phyloP scores from a whole-genome alignment of 2,329 filamentous ascomycete genomes.

The Xylariaceae sp. region DNA sequence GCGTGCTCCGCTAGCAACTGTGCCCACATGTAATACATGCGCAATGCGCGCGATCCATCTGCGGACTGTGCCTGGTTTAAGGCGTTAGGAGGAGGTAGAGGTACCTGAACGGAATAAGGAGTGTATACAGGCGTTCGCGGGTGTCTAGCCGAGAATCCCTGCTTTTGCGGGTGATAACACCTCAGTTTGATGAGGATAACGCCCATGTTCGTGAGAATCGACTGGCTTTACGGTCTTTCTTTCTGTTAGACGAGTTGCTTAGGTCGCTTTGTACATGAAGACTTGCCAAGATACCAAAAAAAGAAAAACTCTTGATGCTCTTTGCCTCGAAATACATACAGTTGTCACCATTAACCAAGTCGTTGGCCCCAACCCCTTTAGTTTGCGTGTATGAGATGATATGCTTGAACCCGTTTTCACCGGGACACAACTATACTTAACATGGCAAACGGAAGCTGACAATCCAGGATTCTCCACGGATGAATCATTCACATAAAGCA shows the following conservation, averaged over 20 bases:
- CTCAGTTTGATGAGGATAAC: slow-evolving; percentile 10
- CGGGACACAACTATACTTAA: neutral
- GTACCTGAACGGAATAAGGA: slow-evolving; percentile 10
- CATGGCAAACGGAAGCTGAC: too few relatives aligned
- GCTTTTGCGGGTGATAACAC: slow-evolving; percentile 3
- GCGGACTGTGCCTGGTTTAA: slow-evolving; percentile 10
- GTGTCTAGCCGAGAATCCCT: slow-evolving; percentile 1
- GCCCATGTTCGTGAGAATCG: slow-evolving; percentile 2
- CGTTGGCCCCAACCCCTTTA: neutral
- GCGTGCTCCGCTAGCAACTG: slow-evolving; percentile 3
- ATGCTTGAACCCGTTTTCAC: neutral
- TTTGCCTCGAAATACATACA: slow-evolving; percentile 6
- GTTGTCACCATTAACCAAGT: neutral
- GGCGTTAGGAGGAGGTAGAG: slow-evolving; percentile 12
- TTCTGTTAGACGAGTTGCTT: slow-evolving; percentile 7
- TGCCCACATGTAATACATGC: slow-evolving; percentile 8
- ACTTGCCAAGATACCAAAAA: slow-evolving; percentile 12
- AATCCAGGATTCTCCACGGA: too few relatives aligned
- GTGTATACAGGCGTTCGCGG: slow-evolving; percentile 13
- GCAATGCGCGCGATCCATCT: slow-evolving; percentile 1
- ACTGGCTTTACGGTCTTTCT: slow-evolving; percentile 2
- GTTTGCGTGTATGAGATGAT: neutral
- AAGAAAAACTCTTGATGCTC: slow-evolving; percentile 3
- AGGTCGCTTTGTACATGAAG: neutral
- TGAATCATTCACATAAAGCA: too few relatives aligned